Base-by-base conservation (phyloP, 148 eudicot species). In the Persicaria tinctoria region DNA sequence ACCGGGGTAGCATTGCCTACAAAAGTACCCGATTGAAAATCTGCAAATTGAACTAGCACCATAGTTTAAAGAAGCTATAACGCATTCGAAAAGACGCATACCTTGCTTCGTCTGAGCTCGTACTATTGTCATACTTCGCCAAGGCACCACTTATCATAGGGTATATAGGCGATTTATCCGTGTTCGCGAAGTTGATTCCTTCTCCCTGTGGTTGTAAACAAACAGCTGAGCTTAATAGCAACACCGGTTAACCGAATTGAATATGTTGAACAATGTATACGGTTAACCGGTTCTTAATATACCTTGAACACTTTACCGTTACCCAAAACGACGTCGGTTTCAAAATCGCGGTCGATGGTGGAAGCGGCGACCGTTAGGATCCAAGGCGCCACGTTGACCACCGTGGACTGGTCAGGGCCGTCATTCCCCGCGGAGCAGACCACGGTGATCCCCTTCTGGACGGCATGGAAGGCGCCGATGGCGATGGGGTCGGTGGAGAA, bases 301-400 rank as follows among this genome's bases (percentile, higher is more conserved):
- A 83, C 88, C 84, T 82, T 89, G 7, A 90, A 70, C 6, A 84
- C 76, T 51, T 79, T 78, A 13, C 78, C 76, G 66, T 81, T 82
- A n/a, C 89, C 93, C 66, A 91, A 76, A 50, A 83, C 77, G n/a
- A 87, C 44, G 60, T 78, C 48, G 4, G 87, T 75, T 77, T 87
- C 79, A 1, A 88, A 81, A 73, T 85, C 87, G 1, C 94, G 91
- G 72, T 90, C 92, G 59, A 85, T 88, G 38, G 89, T 87, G 48
- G 87, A 84, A 50, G 95, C 97, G 5, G 83, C 97, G 51, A 92
- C 92, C 0, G 91, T 90, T 3, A 88, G 8, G 5, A 92, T 85
- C 97, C 97, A 92, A 5, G 95, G 97, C 41, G 95, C 89, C 45
- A 81, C 83, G 72, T 92, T 92, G 1, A 84, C 87, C 5, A 87